Base-by-base conservation (phyloP, 2,329 filamentous ascomycete species). In the Calonectria pteridis region DNA sequence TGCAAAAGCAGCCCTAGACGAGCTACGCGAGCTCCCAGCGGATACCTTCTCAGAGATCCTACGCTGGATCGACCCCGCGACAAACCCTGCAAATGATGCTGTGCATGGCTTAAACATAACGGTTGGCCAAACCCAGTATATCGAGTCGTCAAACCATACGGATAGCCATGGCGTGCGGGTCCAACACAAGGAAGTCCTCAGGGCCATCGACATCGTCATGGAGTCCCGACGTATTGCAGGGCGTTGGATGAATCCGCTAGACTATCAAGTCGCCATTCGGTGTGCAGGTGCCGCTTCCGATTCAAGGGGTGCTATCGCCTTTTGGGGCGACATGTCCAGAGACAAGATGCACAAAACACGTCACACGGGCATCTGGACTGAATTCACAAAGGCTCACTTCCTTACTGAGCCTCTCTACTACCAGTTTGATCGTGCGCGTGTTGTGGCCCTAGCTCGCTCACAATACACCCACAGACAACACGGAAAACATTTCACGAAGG, bases 11-110 rank as follows among this genome's bases (percentile, higher is more conserved):
- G 79, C 83, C 20, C 78, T 83, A 10, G 73, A 81, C 9, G 80
- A 85, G 55, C 76, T 87, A 7, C 76, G 76, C 18, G 65, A 74
- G 0, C 80, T 95, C 28, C 87, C 92, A 0, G 82, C 86, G 2
- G 85, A 88, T 1, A 88, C 88, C 0, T 92, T 95, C 79, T 90
- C 91, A 1, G 91, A 93, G 75, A 88, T 94, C 13, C 82, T 96
- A 35, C 88, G 88, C 40, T 86, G 88, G 6, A 83, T 95, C 11
- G 91, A 94, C 71, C 93, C 93, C 0, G 78, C 89, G 6, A 79
- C 83, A 28, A 83, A 91, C 23, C 81, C 83, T 26, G 82, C 88
- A 16, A 81, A 91, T 26, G 92, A 93, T 80, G 81, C 86, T 4
- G 83, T 84, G 14, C 80, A 87, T 43, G 84, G 86, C 20, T 73